Base-by-base conservation (phyloP, 139 green algal genomes). In the Haematococcus lacustris region DNA sequence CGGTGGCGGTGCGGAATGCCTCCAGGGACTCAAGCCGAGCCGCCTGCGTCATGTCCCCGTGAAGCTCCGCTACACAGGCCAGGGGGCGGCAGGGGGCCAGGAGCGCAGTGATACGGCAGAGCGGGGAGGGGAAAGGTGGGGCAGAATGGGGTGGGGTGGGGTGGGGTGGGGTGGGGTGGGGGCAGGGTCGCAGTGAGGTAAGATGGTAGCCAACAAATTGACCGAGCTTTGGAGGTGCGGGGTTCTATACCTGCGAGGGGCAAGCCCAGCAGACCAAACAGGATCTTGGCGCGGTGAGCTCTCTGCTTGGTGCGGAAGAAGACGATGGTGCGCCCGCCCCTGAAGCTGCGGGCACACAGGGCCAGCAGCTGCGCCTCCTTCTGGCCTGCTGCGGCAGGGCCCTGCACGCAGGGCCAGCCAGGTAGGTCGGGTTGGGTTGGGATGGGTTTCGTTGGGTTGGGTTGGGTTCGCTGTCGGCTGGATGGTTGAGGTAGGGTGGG, bases 321-420 rank as follows among this genome's bases (percentile, higher is more conserved):
- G 1, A 99, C 80, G 61, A 99, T 98, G 63, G 83, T 88, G 57
- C 82, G 80, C 33, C 87, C 91, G 1, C 38, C 65, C 2, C 34
- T 67, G 74, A 97, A 96, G 66, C 81, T 82, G 43, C 91, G 81
- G 1, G 79, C 61, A 70, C 85, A 91, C 63, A 99, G 81, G 7
- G 92, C 85, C 59, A 98, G 80, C 61, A 98, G 87, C 38, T 88
- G 71, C 1, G 93, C 92, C 81, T 99, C 95, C 77, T 96, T 97
- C 23, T 88, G 71, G 0, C 73, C 79, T 35, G 75, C 83, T 38
- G 72, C 66, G 23, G 50, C 76, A 25, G 59, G 76, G 26, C 53
- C 53, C 53, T 64, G 53, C 53, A 64, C 53, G 21, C 47, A 57
- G 13, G 21, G 25, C 57, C 17, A 64, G 17, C 57, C 21, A 64